Evolutionary conservation across 1,284 basidiomycete genomes (phyloP).

Genomic region (Tetrapyrgos nigripes): DNA sequence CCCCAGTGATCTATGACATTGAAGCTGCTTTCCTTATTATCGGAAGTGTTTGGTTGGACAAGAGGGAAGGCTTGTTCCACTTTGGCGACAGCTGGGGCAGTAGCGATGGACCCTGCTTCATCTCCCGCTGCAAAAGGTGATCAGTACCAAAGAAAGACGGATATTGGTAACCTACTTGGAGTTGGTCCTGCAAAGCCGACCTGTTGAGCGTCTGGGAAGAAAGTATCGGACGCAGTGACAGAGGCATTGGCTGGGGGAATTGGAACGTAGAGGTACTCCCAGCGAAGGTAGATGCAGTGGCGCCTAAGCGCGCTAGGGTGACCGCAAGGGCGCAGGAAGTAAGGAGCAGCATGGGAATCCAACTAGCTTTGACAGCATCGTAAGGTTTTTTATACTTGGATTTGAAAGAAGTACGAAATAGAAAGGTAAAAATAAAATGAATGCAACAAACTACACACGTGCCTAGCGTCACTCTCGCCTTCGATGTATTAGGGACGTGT

Average conservation of each 20-base stretch:
- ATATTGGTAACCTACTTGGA: constrained; percentile 34
- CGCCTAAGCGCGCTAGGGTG: background rate
- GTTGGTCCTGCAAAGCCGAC: constrained; percentile 56
- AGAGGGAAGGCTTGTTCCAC: constrained; percentile 44
- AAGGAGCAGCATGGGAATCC: constrained; percentile 4
- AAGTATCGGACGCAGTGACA: constrained; percentile 32
- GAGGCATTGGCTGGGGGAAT: constrained; percentile 39
- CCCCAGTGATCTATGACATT: constrained; percentile 57
- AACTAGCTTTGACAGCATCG: background rate
- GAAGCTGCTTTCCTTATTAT: constrained; percentile 40
- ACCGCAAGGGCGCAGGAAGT: constrained; percentile 8
- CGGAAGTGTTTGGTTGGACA: constrained; percentile 41
- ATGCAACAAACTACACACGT: too few species aligned
- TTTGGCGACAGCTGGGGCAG: constrained; percentile 47
- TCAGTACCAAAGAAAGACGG: background rate
- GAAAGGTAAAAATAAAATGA: background rate
- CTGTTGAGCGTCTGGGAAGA: constrained; percentile 49
- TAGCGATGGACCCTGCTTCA: constrained; percentile 53
- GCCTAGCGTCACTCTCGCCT: background rate
- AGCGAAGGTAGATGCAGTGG: constrained; percentile 35
- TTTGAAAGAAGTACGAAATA: too few species aligned
- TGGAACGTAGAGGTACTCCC: constrained; percentile 39
- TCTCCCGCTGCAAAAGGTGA: constrained; percentile 45
- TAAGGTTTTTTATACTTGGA: background rate
- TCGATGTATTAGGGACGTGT: constrained; percentile 12